These are phyloP conservation scores for Leccinum obscurum DNA, from an alignment of 768 basidiomycete genomes.

Conservation along the genomic window DNA sequence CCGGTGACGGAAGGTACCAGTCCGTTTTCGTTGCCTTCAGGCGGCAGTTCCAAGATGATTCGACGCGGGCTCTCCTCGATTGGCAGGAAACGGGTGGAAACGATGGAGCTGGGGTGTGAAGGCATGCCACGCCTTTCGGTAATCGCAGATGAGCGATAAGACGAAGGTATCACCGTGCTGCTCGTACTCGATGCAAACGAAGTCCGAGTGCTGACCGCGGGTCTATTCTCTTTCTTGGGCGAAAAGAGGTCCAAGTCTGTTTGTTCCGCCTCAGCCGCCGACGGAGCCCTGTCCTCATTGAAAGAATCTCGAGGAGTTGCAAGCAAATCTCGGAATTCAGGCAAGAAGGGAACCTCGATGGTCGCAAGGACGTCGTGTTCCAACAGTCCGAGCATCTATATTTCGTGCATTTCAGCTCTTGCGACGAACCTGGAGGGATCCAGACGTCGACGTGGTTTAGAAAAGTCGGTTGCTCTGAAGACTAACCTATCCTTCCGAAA, in stretches of 20 bases:
- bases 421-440: conserved; percentile 71
- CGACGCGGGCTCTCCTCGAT: conserved; percentile 72
- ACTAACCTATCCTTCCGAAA: conserved; percentile 72
- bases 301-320: conserved; percentile 35
- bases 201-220: conserved; percentile 32
- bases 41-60: conserved; percentile 51
- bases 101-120: conserved; percentile 51
- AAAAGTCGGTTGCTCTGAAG: conserved; percentile 2
- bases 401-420: conserved; percentile 96
- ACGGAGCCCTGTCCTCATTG: conserved; percentile 37
- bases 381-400: conserved; percentile 90
- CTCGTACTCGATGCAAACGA: conserved; percentile 43
- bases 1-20: conserved; percentile 35
- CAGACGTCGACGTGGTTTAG: neutral
- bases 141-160: conserved; percentile 34
- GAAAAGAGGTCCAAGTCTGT: conserved; percentile 75
- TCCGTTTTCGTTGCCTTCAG: conserved; percentile 37
- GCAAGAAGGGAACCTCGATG: conserved; percentile 82
- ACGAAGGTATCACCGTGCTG: conserved; percentile 36
- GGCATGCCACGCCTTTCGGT: conserved; percentile 40
- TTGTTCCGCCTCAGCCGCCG: conserved; percentile 62
- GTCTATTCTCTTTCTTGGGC: conserved; percentile 41
- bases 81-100: conserved; percentile 50
- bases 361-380: conserved; percentile 90
- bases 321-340: conserved; percentile 39